phyloP scores from a whole-genome alignment of 2,329 filamentous ascomycete species.

The Aspergillus candidus region DNA sequence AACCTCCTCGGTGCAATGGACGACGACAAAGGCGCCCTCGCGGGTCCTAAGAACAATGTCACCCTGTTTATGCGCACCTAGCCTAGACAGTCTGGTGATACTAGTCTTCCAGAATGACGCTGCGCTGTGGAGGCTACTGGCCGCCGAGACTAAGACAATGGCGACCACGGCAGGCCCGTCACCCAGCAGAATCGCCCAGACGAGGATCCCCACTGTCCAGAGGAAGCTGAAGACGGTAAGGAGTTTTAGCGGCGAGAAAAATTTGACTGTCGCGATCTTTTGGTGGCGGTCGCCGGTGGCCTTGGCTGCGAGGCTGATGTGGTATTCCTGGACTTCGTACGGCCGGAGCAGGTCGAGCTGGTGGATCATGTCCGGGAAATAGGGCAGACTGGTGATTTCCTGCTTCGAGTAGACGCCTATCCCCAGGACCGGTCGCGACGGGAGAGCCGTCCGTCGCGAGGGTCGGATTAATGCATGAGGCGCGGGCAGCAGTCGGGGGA shows the following conservation, averaged over 20 bases:
- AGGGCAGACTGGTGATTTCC: not conserved
- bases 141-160: not conserved
- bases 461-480: not conserved
- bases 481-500: not conserved
- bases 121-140: not conserved
- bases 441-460: not conserved
- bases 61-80: not conserved
- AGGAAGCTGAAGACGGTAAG: too few species aligned
- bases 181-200: too few species aligned
- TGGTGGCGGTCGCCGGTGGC: too few species aligned
- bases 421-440: not conserved
- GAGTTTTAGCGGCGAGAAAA: too few species aligned
- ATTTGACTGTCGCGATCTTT: too few species aligned
- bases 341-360: not conserved
- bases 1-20: not conserved
- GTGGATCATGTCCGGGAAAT: conserved; percentile 1
- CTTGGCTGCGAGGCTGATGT: too few species aligned
- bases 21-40: not conserved
- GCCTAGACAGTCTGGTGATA: not conserved
- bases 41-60: not conserved
- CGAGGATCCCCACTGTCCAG: too few species aligned
- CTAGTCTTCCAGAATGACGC: not conserved
- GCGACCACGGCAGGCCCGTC: not conserved
- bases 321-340: not conserved
- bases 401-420: not conserved